Percentiles rank a stretch among this genome's conserved stretches.
Conservation (phyloP, 2,329 filamentous ascomycete species). For the Hymenoscyphus infarciens region DNA sequence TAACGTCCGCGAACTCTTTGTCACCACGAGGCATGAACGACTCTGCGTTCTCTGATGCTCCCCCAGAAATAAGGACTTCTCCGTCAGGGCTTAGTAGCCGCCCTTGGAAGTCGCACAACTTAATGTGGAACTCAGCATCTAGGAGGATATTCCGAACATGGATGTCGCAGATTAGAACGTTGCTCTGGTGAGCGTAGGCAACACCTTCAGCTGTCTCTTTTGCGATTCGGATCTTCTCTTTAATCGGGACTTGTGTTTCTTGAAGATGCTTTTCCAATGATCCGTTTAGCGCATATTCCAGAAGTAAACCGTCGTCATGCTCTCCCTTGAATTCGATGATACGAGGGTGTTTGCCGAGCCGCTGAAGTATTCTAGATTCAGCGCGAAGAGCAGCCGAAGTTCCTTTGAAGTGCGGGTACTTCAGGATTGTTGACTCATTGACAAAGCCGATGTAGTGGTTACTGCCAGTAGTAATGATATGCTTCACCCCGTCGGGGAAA, state of each 20-base stretch:
- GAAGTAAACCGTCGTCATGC: slow-evolving; percentile 11
- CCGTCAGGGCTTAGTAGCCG: neutral
- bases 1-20: neutral
- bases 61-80: neutral
- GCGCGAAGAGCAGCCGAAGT: neutral
- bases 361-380: neutral
- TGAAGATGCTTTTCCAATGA: slow-evolving; percentile 10
- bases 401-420: neutral
- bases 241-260: slow-evolving; percentile 1
- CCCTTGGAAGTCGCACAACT: neutral
- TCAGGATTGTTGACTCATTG: neutral
- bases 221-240: slow-evolving; percentile 7
- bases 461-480: neutral
- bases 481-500: neutral
- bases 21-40: neutral
- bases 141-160: slow-evolving; percentile 18
- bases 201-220: slow-evolving; percentile 15
- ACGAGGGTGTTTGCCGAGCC: slow-evolving; percentile 9
- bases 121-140: neutral
- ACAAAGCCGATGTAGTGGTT: slow-evolving; percentile 4
- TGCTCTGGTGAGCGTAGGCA: slow-evolving; percentile 12
- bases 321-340: slow-evolving; percentile 14
- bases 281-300: slow-evolving; percentile 15
- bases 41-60: slow-evolving; percentile 13
- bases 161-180: slow-evolving; percentile 17